phyloP scores from a whole-genome alignment of 2,329 filamentous ascomycete species.

The Penicillium sp. region DNA sequence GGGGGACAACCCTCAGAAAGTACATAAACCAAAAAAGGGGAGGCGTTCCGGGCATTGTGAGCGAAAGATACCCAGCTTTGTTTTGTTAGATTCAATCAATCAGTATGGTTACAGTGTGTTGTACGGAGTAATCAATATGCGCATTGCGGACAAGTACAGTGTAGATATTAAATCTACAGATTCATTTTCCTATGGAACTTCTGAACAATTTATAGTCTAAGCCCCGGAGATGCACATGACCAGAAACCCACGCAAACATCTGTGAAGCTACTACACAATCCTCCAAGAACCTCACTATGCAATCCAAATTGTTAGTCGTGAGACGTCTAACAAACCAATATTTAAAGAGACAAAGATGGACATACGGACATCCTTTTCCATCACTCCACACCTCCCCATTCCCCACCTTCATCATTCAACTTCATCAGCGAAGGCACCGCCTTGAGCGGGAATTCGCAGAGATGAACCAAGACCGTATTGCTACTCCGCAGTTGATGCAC shows the following conservation, averaged over 20 bases:
- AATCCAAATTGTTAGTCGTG: not conserved
- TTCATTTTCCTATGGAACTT: not conserved
- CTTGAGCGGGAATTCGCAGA: not conserved
- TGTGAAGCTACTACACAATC: not conserved
- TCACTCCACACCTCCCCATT: not conserved
- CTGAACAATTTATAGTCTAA: not conserved
- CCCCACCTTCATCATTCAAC: not conserved
- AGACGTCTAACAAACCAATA: not conserved
- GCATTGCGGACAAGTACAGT: too few relatives aligned
- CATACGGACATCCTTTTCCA: not conserved
- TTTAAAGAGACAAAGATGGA: not conserved
- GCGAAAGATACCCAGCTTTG: slow-evolving; percentile 7
- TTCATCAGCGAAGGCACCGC: not conserved
- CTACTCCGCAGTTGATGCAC: not conserved
- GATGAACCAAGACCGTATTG: not conserved
- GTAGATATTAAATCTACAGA: too few relatives aligned
- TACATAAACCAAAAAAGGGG: not conserved
- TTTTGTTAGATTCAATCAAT: not conserved
- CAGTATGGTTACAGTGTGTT: not conserved
- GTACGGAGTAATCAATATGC: too few relatives aligned
- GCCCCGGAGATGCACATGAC: not conserved
- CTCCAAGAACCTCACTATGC: not conserved
- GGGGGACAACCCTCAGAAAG: not conserved
- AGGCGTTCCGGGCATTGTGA: not conserved
- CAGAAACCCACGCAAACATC: not conserved